A percentile compares a stretch with the other conserved stretches of the same genome.
phyloP scores from a whole-genome alignment of 371 early-diverging fungal genomes.

The Sporodiniella umbellata region DNA sequence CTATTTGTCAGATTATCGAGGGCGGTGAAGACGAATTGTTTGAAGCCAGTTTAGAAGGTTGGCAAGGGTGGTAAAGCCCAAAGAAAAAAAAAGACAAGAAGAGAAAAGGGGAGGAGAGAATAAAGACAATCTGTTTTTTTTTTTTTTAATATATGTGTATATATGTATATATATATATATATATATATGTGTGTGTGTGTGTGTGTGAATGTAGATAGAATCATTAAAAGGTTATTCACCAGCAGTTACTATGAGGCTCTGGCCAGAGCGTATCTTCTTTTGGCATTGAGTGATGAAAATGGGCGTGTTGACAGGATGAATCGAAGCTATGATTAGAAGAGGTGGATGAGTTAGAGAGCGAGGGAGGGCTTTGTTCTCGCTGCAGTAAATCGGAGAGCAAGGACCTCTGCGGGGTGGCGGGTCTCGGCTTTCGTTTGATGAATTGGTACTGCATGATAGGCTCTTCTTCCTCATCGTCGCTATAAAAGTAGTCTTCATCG shows the following conservation, averaged over 20 bases:
- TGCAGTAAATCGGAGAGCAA: slow-evolving; percentile 16
- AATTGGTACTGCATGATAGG: slow-evolving; percentile 15
- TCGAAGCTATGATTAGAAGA: slow-evolving; percentile 2
- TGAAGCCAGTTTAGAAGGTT: slow-evolving; percentile 45
- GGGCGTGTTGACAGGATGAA: neutral
- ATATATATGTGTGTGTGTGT: neutral
- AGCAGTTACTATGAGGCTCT: slow-evolving; percentile 17
- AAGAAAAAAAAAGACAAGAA: neutral
- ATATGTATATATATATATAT: neutral
- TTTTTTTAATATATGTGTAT: too few species aligned
- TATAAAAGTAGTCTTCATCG: slow-evolving; percentile 10
- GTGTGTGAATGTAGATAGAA: neutral
- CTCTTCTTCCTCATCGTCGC: slow-evolving; percentile 19
- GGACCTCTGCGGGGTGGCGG: slow-evolving; percentile 20
- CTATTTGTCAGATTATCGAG: slow-evolving; percentile 68
- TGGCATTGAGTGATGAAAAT: slow-evolving; percentile 1
- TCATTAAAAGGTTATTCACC: slow-evolving; percentile 1
- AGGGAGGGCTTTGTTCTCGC: slow-evolving; percentile 11
- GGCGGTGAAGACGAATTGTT: slow-evolving; percentile 63
- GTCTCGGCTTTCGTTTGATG: slow-evolving; percentile 19
- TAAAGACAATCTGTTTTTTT: too few species aligned
- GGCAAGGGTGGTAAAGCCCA: slow-evolving; percentile 48
- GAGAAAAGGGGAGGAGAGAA: too few species aligned
- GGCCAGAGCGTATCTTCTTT: neutral
- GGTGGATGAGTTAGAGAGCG: slow-evolving; percentile 14